Evolutionary conservation across 257 asterid genomes (phyloP).

Genomic region (Scutellaria minor): DNA sequence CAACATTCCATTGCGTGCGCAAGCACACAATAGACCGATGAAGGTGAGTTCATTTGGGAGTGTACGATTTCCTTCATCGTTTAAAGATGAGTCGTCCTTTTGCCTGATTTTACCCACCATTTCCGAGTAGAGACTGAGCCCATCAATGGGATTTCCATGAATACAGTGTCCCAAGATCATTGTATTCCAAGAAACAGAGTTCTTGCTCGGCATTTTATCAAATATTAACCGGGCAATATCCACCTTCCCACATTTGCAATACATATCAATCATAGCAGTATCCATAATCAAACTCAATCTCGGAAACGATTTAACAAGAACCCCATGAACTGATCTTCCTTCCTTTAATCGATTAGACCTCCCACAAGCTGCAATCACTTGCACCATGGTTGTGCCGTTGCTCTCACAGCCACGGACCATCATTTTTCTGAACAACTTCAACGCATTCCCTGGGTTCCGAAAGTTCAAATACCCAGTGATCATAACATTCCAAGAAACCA

Average conservation of each 20-base stretch:
- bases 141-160: slow-evolving; percentile 59
- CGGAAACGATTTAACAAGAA: slow-evolving; percentile 44
- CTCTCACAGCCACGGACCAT: slow-evolving; percentile 39
- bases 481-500: slow-evolving; percentile 66
- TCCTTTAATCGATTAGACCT: slow-evolving; percentile 74
- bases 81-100: slow-evolving; percentile 6
- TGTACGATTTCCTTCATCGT: not conserved
- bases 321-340: slow-evolving; percentile 74
- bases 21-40: slow-evolving; percentile 73
- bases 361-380: slow-evolving; percentile 66
- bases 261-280: slow-evolving; percentile 66
- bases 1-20: slow-evolving; percentile 59
- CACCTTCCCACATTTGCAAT: slow-evolving; percentile 66
- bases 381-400: slow-evolving; percentile 54
- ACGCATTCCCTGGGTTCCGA: slow-evolving; percentile 56
- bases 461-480: slow-evolving; percentile 64
- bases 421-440: slow-evolving; percentile 73
- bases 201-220: slow-evolving; percentile 54
- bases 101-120: slow-evolving; percentile 39
- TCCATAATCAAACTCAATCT: slow-evolving; percentile 48
- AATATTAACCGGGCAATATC: slow-evolving; percentile 57
- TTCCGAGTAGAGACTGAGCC: slow-evolving; percentile 48
- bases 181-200: slow-evolving; percentile 62
- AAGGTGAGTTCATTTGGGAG: slow-evolving; percentile 73
- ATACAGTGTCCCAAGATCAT: slow-evolving; percentile 74